Evolutionary conservation across 2,329 filamentous ascomycete species (phyloP).

Genomic region (Alternaria solani): DNA sequence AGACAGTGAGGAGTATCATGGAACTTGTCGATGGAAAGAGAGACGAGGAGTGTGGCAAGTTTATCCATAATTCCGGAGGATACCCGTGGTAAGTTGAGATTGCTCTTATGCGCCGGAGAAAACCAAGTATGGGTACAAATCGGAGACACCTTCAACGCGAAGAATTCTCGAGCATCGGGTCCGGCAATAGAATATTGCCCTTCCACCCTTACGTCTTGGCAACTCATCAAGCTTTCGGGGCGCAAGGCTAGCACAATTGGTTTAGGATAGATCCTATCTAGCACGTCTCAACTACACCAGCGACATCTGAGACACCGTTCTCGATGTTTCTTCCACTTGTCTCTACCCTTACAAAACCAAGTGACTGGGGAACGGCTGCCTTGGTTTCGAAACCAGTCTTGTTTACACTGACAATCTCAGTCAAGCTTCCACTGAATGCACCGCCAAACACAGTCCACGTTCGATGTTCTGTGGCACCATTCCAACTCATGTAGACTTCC

Average conservation of each 20-base stretch:
- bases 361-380: not conserved
- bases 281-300: not conserved
- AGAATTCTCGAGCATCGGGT: not conserved
- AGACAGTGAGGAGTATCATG: constrained; percentile 46
- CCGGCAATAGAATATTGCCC: not conserved
- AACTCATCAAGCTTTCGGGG: not conserved
- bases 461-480: constrained; percentile 15
- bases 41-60: constrained; percentile 44
- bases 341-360: not conserved
- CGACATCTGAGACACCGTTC: not conserved
- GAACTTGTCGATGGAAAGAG: constrained; percentile 50
- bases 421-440: not conserved
- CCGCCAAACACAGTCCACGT: constrained; percentile 9
- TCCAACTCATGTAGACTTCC: constrained; percentile 22
- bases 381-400: not conserved
- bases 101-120: not conserved
- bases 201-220: not conserved
- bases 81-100: constrained; percentile 40
- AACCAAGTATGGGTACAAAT: not conserved
- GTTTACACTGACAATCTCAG: not conserved
- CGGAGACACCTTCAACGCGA: not conserved
- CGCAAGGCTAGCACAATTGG: not conserved
- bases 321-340: not conserved
- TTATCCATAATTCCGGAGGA: constrained; percentile 43
- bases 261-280: not conserved